Conservation (phyloP, 148 eudicot genomes). For the Gaultheria prostrata region DNA sequence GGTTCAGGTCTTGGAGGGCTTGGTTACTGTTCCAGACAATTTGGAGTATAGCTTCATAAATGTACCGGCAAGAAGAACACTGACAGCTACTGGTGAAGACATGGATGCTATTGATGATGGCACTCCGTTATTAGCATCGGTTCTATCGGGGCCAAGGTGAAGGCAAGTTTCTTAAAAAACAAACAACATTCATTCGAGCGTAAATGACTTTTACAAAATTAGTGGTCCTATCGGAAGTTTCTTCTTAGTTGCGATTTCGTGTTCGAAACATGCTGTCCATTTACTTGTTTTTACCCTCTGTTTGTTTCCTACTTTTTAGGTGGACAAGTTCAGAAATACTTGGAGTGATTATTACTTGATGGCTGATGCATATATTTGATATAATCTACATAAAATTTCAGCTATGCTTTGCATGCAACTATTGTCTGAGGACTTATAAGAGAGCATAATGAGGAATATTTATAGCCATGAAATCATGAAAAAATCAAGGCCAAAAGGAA, state of each 20-base stretch:
- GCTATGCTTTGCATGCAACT: neutral
- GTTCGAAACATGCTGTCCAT: neutral
- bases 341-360: neutral
- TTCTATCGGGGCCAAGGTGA: neutral
- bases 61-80: neutral
- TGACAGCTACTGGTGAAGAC: neutral
- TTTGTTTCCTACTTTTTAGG: neutral
- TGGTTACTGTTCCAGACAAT: neutral
- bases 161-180: neutral
- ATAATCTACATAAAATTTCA: neutral
- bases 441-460: neutral
- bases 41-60: neutral
- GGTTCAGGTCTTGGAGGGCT: conserved; percentile 5
- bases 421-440: neutral
- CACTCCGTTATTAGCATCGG: neutral
- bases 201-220: neutral
- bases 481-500: neutral
- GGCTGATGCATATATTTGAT: neutral
- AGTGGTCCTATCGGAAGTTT: neutral
- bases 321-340: neutral
- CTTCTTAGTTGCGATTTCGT: neutral
- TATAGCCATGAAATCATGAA: neutral
- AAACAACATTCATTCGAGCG: neutral
- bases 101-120: neutral
- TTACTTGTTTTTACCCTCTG: neutral